Evolutionary conservation across 2,329 filamentous ascomycete species (phyloP).

Genomic region (Aspergillus novofumigatus): DNA sequence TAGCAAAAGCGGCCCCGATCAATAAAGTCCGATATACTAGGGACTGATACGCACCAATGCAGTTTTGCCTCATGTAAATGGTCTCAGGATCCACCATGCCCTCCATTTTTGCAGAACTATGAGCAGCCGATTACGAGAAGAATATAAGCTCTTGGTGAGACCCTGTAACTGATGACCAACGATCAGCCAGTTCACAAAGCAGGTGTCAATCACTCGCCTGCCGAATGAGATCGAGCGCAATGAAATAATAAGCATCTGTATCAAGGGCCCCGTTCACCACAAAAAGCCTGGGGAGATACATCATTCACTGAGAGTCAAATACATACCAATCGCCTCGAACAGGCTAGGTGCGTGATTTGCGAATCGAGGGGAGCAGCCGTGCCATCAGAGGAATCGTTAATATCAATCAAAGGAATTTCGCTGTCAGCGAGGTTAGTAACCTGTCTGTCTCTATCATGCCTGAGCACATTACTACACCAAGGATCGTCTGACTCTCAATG

Average conservation of each 20-base stretch:
- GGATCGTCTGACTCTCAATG: constrained; percentile 9
- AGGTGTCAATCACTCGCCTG: not conserved
- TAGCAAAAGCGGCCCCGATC: not conserved
- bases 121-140: not conserved
- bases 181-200: not conserved
- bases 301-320: not conserved
- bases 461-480: constrained; percentile 5
- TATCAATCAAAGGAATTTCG: constrained; percentile 1
- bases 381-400: constrained; percentile 4
- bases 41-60: constrained; percentile 58
- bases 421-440: constrained; percentile 5
- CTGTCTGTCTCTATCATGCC: not conserved
- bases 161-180: not conserved
- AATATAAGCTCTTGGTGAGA: not conserved
- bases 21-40: constrained; percentile 24
- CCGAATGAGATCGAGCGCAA: not conserved
- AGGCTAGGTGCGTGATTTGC: constrained; percentile 3
- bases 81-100: constrained; percentile 75
- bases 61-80: constrained; percentile 89
- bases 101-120: constrained; percentile 33
- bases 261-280: not conserved
- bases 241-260: not conserved
- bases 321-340: constrained; percentile 4
- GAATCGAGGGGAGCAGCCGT: constrained; percentile 1
- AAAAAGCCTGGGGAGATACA: not conserved